Evolutionary conservation across 176 grass and related monocot species (phyloP).

Genomic region (Oryza glaberrima): DNA sequence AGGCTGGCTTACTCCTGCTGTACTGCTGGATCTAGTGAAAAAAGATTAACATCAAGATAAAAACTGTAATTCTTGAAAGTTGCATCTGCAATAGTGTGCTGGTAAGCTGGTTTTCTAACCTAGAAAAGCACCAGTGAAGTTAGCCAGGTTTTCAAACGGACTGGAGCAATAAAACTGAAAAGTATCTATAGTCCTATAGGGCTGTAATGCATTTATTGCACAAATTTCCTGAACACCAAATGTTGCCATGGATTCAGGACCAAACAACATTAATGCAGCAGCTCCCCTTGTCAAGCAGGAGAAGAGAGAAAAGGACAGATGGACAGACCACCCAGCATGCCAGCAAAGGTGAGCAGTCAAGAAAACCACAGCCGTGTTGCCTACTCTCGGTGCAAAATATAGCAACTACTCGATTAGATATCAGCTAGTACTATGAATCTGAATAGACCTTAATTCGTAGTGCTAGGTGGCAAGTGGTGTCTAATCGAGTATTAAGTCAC

Average conservation of each 20-base stretch:
- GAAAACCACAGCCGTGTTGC: constrained; percentile 14
- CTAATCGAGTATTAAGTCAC: no score
- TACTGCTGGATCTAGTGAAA: background rate
- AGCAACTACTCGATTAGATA: no score
- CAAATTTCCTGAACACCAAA: constrained; percentile 2
- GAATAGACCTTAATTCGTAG: no score
- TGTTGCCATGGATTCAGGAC: constrained; percentile 2
- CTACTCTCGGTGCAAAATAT: background rate
- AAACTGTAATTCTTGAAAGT: background rate
- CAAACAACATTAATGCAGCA: constrained; percentile 27
- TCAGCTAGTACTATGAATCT: no score
- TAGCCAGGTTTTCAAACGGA: background rate
- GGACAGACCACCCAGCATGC: constrained; percentile 20
- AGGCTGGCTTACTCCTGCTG: background rate
- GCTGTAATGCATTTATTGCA: background rate
- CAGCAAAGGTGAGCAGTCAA: constrained; percentile 31
- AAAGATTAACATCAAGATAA: background rate
- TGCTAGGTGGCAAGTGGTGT: no score
- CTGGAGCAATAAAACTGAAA: constrained; percentile 5
- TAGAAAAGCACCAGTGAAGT: background rate
- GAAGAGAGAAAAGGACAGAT: constrained; percentile 11
- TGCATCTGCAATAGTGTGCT: background rate
- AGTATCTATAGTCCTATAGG: constrained; percentile 12
- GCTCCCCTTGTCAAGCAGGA: constrained; percentile 8
- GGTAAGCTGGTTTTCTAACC: background rate